Evolutionary conservation across 2,329 filamentous ascomycete genomes (phyloP), one percentile per base, ranked within the genome.

Genomic region (Epicoccum sorghinum): DNA sequence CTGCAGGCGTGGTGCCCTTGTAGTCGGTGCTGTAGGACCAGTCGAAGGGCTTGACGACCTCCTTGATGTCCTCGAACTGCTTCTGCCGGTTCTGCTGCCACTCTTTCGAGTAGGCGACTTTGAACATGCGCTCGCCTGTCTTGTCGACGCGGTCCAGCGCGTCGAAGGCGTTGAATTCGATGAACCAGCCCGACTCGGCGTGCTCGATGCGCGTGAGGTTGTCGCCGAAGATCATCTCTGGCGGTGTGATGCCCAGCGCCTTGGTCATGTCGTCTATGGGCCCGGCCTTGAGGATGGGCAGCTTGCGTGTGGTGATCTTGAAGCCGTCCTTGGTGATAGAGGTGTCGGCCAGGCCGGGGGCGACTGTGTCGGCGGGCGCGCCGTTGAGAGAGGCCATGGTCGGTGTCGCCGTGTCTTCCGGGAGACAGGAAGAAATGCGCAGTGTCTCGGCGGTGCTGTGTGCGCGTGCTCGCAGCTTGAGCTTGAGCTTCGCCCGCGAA

Each of bases 221-320:
- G 80, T 99, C 93, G 58, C 95, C 95, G 72, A 99, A 99, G 62
- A 99, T 99, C 95, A 99, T 99, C 79, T 99, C 95, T 7, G 95
- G 95, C 36, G 93, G 86, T 14, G 93, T 87, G 70, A 99, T 97
- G 27, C 88, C 87, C 48, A 99, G 83, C 59, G 84, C 86, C 52
- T 82, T 81, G 36, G 88, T 87, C 86, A 99, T 90, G 33, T 85
- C 85, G 70, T 96, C 92, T 70, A 99, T 98, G 45, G 92, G 90
- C 5, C 84, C 89, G 40, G 93, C 87, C 76, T 96, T 97, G 65
- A 96, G 89, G 75, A 99, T 99, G 59, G 95, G 95, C 45, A 95
- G 87, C 80, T 97, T 97, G 72, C 91, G 89, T 49, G 90, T 90
- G 25, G 85, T 84, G 74, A 98, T 87, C 66, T 80, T 83, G 80